Conservation (phyloP, 371 early-diverging fungal species). For the Lichtheimia hyalospora region DNA sequence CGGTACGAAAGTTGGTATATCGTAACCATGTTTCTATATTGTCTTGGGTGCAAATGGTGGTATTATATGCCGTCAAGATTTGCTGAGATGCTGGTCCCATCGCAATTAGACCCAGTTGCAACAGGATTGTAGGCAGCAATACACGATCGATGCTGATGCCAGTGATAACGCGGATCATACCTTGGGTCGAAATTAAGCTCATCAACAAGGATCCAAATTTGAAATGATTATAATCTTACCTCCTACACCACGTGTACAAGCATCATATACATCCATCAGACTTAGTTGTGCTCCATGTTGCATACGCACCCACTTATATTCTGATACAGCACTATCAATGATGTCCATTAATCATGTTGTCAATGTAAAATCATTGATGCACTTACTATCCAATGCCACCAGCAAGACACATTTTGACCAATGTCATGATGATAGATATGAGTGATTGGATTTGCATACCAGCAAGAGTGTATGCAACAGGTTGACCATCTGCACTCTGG, state of each 20-base stretch:
- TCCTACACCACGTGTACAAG: conserved; percentile 28
- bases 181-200: not conserved
- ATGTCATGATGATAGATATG: conserved; percentile 18
- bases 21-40: not conserved
- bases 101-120: conserved; percentile 16
- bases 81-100: conserved; percentile 16
- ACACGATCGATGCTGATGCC: conserved; percentile 8
- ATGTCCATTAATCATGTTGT: not conserved
- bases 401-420: conserved; percentile 19
- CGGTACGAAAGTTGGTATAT: not conserved
- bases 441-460: conserved; percentile 21
- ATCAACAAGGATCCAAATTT: too few relatives aligned
- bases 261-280: conserved; percentile 26
- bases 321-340: conserved; percentile 13
- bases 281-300: conserved; percentile 14
- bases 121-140: conserved; percentile 8
- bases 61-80: not conserved
- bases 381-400: conserved; percentile 33
- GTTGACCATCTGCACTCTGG: conserved; percentile 17
- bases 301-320: conserved; percentile 19
- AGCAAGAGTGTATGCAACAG: conserved; percentile 17
- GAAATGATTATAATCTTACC: not conserved
- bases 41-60: not conserved
- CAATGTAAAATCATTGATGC: not conserved
- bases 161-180: conserved; percentile 5